Percentiles rank a stretch among this genome's conserved stretches.
Conservation (phyloP, 768 basidiomycete genomes). For the Suillus weaverae region DNA sequence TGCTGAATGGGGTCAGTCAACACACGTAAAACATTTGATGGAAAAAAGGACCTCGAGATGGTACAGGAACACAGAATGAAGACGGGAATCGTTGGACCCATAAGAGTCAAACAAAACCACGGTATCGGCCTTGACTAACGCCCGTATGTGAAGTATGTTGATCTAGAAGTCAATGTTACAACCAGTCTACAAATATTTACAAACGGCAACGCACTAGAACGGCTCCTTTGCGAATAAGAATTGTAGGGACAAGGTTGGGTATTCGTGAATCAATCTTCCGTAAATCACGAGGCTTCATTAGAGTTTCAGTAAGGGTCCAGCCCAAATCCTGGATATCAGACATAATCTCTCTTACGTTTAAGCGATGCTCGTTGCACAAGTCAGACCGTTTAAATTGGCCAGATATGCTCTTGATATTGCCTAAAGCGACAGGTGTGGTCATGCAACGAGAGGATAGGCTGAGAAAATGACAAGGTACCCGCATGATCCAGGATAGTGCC, state of each 20-base stretch:
- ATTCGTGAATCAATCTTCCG: conserved; percentile 95
- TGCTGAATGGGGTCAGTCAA: conserved; percentile 49
- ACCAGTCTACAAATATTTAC: conserved; percentile 6
- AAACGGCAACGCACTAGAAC: conserved; percentile 63
- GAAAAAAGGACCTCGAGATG: conserved; percentile 68
- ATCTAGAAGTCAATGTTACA: conserved; percentile 46
- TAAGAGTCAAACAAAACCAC: conserved; percentile 92
- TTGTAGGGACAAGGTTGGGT: conserved; percentile 93
- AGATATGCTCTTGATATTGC: conserved; percentile 83
- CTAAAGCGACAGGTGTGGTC: conserved; percentile 41
- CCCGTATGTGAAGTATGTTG: conserved; percentile 93
- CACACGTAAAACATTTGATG: conserved; percentile 4
- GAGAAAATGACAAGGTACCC: conserved; percentile 45
- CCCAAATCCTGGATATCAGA: conserved; percentile 18
- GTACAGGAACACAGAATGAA: conserved; percentile 86
- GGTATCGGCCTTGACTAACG: conserved; percentile 89
- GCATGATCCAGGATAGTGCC: conserved; percentile 87
- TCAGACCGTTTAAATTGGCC: conserved; percentile 91
- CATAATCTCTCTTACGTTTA: conserved; percentile 63
- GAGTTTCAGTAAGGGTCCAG: conserved; percentile 23
- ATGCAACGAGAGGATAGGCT: conserved; percentile 22
- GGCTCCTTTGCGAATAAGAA: conserved; percentile 84
- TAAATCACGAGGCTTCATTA: conserved; percentile 82
- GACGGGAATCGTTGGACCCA: conserved; percentile 81
- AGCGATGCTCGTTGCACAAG: conserved; percentile 80